phyloP scores from a whole-genome alignment of 1,139 yeast genomes.

The Neolecta irregularis region DNA sequence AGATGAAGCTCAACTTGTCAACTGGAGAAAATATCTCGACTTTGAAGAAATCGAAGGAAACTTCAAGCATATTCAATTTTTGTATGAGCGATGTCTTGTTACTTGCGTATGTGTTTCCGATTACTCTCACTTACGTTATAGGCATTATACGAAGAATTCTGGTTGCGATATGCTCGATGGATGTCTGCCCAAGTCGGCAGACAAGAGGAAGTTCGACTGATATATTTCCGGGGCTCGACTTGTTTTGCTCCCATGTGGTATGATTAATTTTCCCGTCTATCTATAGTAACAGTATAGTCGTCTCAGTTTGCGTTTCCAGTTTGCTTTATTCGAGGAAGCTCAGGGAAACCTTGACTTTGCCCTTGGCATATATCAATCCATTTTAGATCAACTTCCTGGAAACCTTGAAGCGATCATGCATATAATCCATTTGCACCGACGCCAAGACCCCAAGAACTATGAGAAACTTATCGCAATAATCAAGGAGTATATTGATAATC shows the following conservation, averaged over 20 bases:
- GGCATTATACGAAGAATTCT: constrained; percentile 39
- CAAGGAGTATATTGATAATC: constrained; percentile 20
- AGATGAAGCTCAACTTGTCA: constrained; percentile 34
- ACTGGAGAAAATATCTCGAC: constrained; percentile 48
- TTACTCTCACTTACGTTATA: constrained; percentile 28
- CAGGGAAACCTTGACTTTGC: constrained; percentile 21
- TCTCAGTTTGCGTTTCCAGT: constrained; percentile 23
- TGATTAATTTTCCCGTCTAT: neutral
- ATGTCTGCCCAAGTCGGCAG: constrained; percentile 19
- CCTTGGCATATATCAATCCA: constrained; percentile 20
- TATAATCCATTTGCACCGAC: constrained; percentile 17
- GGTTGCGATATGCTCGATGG: constrained; percentile 47
- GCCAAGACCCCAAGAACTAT: constrained; percentile 11
- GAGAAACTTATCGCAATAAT: constrained; percentile 17
- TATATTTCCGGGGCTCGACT: constrained; percentile 23
- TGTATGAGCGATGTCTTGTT: constrained; percentile 40
- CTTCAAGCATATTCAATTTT: constrained; percentile 25
- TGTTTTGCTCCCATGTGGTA: constrained; percentile 22
- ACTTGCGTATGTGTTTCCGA: constrained; percentile 18
- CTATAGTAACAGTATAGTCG: constrained; percentile 11
- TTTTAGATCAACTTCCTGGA: constrained; percentile 21
- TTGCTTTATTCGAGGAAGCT: constrained; percentile 25
- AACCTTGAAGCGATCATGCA: constrained; percentile 21
- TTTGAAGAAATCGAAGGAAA: constrained; percentile 33
- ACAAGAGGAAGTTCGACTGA: constrained; percentile 19